phyloP scores from a whole-genome alignment of 306 rosid genomes.

The Elaeagnus macrophylla region DNA sequence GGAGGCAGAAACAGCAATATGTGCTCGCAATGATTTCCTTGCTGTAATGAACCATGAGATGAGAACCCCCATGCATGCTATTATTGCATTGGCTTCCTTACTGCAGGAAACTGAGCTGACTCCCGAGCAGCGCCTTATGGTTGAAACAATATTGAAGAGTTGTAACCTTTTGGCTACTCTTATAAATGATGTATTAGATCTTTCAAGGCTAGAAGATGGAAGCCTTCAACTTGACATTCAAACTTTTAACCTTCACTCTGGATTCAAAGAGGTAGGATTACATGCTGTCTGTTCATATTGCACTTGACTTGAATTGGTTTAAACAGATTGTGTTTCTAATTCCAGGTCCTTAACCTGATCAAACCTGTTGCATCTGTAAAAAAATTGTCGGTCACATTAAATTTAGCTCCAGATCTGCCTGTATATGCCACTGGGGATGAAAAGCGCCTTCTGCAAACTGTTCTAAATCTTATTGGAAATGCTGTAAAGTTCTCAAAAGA shows the following conservation, averaged over 20 bases:
- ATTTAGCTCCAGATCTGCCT: slow-evolving; percentile 71
- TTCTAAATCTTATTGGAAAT: slow-evolving; percentile 85
- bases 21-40: slow-evolving; percentile 95
- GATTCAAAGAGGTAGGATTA: slow-evolving; percentile 64
- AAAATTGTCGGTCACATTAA: slow-evolving; percentile 53
- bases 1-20: slow-evolving; percentile 98
- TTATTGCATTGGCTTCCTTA: slow-evolving; percentile 90
- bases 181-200: slow-evolving; percentile 90
- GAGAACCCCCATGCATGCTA: slow-evolving; percentile 99
- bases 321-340: slow-evolving; percentile 13
- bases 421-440: slow-evolving; percentile 68
- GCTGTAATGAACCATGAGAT: slow-evolving; percentile 99
- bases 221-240: slow-evolving; percentile 75
- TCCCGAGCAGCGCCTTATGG: slow-evolving; percentile 94
- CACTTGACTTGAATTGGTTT: slow-evolving; percentile 5
- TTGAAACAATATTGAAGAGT: slow-evolving; percentile 84
- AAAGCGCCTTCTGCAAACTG: slow-evolving; percentile 79
- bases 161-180: slow-evolving; percentile 88
- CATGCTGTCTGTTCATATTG: slow-evolving; percentile 3
- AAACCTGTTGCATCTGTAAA: slow-evolving; percentile 85
- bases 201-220: slow-evolving; percentile 95
- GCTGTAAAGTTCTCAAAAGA: slow-evolving; percentile 95
- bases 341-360: slow-evolving; percentile 77
- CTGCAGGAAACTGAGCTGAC: slow-evolving; percentile 88
- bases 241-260: slow-evolving; percentile 69